A percentile compares a stretch with the other conserved stretches of the same genome.
These are phyloP conservation scores for Pyrenophora teres DNA, from an alignment of 2,329 filamentous ascomycete species.

Conservation along the genomic window DNA sequence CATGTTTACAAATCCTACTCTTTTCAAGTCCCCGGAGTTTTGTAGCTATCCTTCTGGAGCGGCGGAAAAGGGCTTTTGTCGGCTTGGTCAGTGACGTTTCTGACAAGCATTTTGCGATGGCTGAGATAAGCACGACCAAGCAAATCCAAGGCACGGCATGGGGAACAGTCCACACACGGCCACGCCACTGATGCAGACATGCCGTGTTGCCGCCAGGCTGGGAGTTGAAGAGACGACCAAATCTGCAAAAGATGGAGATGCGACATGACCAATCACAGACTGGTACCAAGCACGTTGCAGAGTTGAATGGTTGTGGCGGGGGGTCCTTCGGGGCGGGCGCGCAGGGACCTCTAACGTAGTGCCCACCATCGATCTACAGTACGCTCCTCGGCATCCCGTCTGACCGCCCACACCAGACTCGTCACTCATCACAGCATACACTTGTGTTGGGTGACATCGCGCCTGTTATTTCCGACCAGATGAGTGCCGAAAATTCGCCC, in stretches of 20 bases:
- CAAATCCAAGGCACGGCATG: constrained; percentile 12
- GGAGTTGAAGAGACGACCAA: constrained; percentile 4
- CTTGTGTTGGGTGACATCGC: constrained; percentile 1
- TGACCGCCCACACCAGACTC: background rate
- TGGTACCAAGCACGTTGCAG: constrained; percentile 11
- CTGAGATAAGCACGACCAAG: constrained; percentile 26
- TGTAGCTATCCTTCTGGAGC: background rate
- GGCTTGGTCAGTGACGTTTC: constrained; percentile 10
- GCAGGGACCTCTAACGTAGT: background rate
- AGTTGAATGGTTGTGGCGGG: constrained; percentile 16
- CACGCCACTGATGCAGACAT: constrained; percentile 9
- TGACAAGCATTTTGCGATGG: constrained; percentile 17
- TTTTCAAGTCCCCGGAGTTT: constrained; percentile 12
- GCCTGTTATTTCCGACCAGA: background rate
- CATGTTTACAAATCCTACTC: background rate
- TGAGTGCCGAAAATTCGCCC: too few relatives aligned
- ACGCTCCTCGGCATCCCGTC: too few relatives aligned
- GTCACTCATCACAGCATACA: background rate
- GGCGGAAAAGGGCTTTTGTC: background rate
- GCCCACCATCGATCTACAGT: too few relatives aligned
- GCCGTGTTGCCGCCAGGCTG: constrained; percentile 6
- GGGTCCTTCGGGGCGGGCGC: background rate
- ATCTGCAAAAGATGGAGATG: constrained; percentile 8
- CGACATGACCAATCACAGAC: constrained; percentile 20
- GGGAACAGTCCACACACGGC: background rate